Base-by-base conservation (phyloP, 1,284 basidiomycete genomes). In the Papiliotrema flavescens region DNA sequence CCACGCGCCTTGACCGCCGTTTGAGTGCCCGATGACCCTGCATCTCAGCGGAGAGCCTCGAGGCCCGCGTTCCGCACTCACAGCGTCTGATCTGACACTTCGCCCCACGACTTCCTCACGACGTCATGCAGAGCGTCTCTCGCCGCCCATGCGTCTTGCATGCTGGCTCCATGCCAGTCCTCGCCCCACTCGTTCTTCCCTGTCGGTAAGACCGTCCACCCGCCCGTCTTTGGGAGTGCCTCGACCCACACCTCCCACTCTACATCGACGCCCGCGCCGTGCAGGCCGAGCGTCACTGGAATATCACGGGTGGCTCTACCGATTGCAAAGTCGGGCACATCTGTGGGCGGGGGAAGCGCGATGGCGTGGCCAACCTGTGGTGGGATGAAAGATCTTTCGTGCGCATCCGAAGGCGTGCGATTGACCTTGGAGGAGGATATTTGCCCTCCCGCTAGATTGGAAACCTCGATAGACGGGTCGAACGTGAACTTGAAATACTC, bases 1-100 rank as follows among this genome's bases (percentile, higher is more conserved):
- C 88, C 90, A 92, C 2, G 86, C 80, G 0, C 92, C 92, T 74
- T 95, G 92, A 2, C 91, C 92, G 9, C 92, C 92, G 69, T 96
- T 96, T 2, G 90, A 94, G 69, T 96, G 92, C 0, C 92, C 92
- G 44, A 93, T 77, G 7, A 93, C 53, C 22, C 64, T 64, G 40
- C 22, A 36, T 22, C 13, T 53, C 26, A 55, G 41, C 26, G 2
- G 24, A 19, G 7, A 28, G 42, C 35, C 11, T 6, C 3, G 51
- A 9, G 1, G 34, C 3, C 47, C 53, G 15, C 28, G 3, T 6
- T 37, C 13, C 3, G 23, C 5, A 55, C 60, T 34, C 32, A 66
- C 64, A 65, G 32, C 8, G 65, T 70, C 46, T 66, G 24, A 22
- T 57, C 49, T 4, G 64, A 62, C 11, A 62, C 49, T 17, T 24